Percentiles rank a stretch among this genome's conserved stretches.
These are phyloP conservation scores for Solanum piurae DNA, from an alignment of 257 asterid genomes.

Conservation along the genomic window DNA sequence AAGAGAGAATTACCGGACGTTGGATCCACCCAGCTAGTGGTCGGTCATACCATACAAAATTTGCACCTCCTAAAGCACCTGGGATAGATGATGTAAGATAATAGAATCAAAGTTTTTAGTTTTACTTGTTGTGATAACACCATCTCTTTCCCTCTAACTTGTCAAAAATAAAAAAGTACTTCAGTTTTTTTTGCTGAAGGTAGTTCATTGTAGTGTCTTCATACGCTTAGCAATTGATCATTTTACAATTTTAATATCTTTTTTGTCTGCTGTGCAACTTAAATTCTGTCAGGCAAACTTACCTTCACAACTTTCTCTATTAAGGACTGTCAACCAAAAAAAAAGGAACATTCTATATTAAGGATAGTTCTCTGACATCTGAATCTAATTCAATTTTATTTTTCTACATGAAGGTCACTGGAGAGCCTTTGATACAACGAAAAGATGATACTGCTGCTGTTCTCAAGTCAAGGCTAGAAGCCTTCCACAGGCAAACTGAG, in stretches of 20 bases:
- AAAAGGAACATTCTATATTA: background rate
- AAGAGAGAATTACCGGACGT: constrained; percentile 96
- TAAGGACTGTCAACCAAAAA: background rate
- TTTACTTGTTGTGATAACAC: background rate
- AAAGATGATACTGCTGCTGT: constrained; percentile 95
- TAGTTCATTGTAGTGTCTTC: background rate
- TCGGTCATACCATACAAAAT: constrained; percentile 76
- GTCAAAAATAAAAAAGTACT: background rate
- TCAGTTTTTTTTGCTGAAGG: background rate
- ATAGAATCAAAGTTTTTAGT: background rate
- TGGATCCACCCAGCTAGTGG: constrained; percentile 99
- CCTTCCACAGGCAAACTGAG: constrained; percentile 86
- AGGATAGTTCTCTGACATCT: background rate
- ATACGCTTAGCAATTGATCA: background rate
- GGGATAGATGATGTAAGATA: constrained; percentile 77
- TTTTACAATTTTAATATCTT: background rate
- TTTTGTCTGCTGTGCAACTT: background rate
- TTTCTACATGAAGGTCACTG: constrained; percentile 27
- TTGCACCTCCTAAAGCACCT: constrained; percentile 85
- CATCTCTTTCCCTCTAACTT: background rate
- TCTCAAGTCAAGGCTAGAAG: constrained; percentile 89
- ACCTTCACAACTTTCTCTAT: background rate
- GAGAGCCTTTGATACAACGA: constrained; percentile 89
- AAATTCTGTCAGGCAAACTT: background rate
- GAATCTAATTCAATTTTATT: background rate